Base-by-base conservation (phyloP, 2,329 filamentous ascomycete species). In the Rhytidhysteron rufulum region DNA sequence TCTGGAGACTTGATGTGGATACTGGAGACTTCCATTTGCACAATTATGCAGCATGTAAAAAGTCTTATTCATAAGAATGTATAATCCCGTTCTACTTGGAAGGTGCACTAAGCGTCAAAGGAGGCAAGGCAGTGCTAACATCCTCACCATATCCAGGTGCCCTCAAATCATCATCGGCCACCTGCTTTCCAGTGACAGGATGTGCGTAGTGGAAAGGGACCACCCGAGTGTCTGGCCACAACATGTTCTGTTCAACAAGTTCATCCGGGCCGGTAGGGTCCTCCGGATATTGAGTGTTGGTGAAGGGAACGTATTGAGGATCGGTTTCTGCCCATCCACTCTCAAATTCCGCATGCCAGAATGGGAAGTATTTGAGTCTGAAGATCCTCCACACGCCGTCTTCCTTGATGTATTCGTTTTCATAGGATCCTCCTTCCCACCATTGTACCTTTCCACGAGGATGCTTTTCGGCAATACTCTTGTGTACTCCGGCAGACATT, bases 391-490 rank as follows among this genome's bases (percentile, higher is more conserved):
- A 79, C 4, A 69, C 61, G 4, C 73, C 74, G 43, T 72, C 57
- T 49, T 78, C 74, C 57, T 77, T 77, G 60, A 78, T 71, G 55
- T 78, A 79, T 54, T 79, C 75, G 51, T 79, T 79, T 58, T 79
- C 75, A 57, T 79, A 79, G 25, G 79, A 57, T 3, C 76, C 75
- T 31, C 75, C 75, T 55, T 79, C 76, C 71, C 74, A 79, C 76
- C 76, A 79, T 53, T 79, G 75, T 9, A 70, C 65, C 34, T 74
- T 67, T 2, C 75, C 75, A 9, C 73, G 68, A 5, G 75, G 74
- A 48, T 78, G 73, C 7, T 62, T 65, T 31, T 72, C 69, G 34
- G 68, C 65, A 50, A 78, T 68, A 42, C 66, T 71, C 49, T 73
- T 62, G 56, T 79, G 76, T 21, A 73, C 75, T 36, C 75, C 74